phyloP scores from a whole-genome alignment of 805 yeast species.

The Candida incommunis region DNA sequence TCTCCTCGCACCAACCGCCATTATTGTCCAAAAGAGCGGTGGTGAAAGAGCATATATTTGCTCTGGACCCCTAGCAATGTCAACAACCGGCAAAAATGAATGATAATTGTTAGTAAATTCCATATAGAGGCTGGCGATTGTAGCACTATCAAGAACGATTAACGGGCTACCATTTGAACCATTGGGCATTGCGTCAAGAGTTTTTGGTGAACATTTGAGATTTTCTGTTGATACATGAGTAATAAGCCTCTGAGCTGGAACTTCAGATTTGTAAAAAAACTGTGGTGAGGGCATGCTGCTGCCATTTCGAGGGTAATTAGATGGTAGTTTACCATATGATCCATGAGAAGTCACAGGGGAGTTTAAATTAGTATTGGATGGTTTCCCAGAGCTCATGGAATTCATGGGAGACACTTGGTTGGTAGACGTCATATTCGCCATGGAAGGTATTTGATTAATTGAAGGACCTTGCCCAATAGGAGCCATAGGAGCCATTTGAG shows the following conservation, averaged over 20 bases:
- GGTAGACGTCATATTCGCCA: too few species aligned
- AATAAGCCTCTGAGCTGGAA: not conserved
- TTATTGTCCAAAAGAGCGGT: slow-evolving; percentile 83
- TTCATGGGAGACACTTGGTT: too few species aligned
- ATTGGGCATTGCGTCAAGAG: slow-evolving; percentile 31
- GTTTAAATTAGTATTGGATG: too few species aligned
- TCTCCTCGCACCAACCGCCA: slow-evolving; percentile 71
- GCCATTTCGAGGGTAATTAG: not conserved
- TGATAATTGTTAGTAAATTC: slow-evolving; percentile 74
- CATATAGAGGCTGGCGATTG: slow-evolving; percentile 44
- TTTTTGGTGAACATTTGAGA: slow-evolving; percentile 46
- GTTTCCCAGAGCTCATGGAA: too few species aligned
- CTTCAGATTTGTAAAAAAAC: slow-evolving; percentile 2
- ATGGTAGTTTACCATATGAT: not conserved
- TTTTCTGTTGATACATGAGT: slow-evolving; percentile 2
- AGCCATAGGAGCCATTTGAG: too few species aligned
- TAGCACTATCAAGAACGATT: slow-evolving; percentile 43
- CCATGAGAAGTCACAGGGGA: slow-evolving; percentile 1
- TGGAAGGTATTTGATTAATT: too few species aligned
- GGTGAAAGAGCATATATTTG: slow-evolving; percentile 68
- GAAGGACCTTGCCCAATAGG: too few species aligned
- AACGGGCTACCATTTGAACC: slow-evolving; percentile 21
- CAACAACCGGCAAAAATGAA: slow-evolving; percentile 77
- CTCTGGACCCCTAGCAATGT: slow-evolving; percentile 70
- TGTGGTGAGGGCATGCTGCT: slow-evolving; percentile 2